phyloP scores from a whole-genome alignment of 257 asterid species.

The Galeopsis tetrahit region DNA sequence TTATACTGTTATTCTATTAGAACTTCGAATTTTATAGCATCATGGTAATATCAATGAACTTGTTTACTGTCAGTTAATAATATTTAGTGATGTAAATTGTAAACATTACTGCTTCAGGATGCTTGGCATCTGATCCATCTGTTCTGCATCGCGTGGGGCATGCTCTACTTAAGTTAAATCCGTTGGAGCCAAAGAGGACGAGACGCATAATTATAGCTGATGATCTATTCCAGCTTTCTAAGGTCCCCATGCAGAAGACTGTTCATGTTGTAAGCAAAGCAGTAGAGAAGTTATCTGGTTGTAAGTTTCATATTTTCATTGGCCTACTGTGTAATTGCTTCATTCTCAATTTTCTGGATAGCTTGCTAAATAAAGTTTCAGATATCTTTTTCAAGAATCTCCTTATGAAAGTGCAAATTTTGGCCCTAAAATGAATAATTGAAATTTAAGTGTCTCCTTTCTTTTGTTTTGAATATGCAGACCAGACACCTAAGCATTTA shows the following conservation, averaged over 20 bases:
- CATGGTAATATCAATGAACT: not conserved
- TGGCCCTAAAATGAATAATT: not conserved
- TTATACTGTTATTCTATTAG: not conserved
- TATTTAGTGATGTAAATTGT: constrained; percentile 22
- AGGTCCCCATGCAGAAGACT: constrained; percentile 73
- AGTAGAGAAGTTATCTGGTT: constrained; percentile 61
- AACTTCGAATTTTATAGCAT: not conserved
- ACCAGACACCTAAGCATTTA: constrained; percentile 57
- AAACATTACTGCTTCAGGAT: constrained; percentile 59
- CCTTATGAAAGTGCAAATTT: not conserved
- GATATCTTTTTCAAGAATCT: constrained; percentile 19
- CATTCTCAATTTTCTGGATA: not conserved
- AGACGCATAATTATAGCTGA: constrained; percentile 81
- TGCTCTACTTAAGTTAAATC: constrained; percentile 70
- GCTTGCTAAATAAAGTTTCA: constrained; percentile 22
- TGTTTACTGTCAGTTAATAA: constrained; percentile 5
- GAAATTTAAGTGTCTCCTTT: not conserved
- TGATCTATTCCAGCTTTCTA: constrained; percentile 93
- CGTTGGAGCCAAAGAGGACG: constrained; percentile 66
- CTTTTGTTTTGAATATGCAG: constrained; percentile 50
- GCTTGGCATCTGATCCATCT: constrained; percentile 86
- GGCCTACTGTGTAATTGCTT: constrained; percentile 6
- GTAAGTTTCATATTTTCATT: constrained; percentile 35
- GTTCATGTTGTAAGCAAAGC: constrained; percentile 67
- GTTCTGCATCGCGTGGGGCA: constrained; percentile 84